Evolutionary conservation across 2,329 filamentous ascomycete genomes (phyloP), one percentile per base, ranked within the genome.

Genomic region (Lasiodiplodia sp.): DNA sequence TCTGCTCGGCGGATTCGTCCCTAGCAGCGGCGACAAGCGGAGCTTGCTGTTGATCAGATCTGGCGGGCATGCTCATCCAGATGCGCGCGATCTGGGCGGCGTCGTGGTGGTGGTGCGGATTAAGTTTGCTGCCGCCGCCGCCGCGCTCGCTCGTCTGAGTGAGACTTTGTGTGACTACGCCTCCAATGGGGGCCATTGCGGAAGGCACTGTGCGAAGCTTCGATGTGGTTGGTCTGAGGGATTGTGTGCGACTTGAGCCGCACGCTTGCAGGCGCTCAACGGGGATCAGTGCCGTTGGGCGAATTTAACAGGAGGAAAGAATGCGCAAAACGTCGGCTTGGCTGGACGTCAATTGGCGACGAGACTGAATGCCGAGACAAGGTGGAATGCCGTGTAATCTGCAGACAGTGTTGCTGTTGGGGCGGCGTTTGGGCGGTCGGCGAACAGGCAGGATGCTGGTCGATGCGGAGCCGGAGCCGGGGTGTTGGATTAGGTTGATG

Each of bases 371-470:
- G 31, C 31, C n/a, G 21, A 31, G 10, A 16, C 51, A 31, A 12
- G 10, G 31, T 28, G 3, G 49, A n/a, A n/a, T 21, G 28, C 28
- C 5, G 28, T 28, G 28, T 28, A 28, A 7, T 28, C 1, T n/a
- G 49, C n/a, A 23, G 49, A 51, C 5, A 51, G 49, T 16, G 23
- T 28, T 18, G 28, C 12, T 11, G 56, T 14, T 23, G 56, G 34
- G 56, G 56, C 56, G 37, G 56, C 25, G 56, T 23, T 47, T 7
- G 37, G 23, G 55, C n/a, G 18, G 23, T 2, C 11, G 23, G 58
- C 28, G 60, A n/a, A 64, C 60, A 52, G 44, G 58, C 40, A 12
- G 40, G 58, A 63, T 63, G 58, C 40, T 64, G 60, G 60, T 28
- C 60, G 60, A 64, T 52, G 44, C 60, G 60, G 51, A 47, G 40